Percentiles rank a stretch among this genome's conserved stretches.
These are phyloP conservation scores for Sphenostylis stenocarpa DNA, from an alignment of 306 rosid genomes.

Conservation along the genomic window DNA sequence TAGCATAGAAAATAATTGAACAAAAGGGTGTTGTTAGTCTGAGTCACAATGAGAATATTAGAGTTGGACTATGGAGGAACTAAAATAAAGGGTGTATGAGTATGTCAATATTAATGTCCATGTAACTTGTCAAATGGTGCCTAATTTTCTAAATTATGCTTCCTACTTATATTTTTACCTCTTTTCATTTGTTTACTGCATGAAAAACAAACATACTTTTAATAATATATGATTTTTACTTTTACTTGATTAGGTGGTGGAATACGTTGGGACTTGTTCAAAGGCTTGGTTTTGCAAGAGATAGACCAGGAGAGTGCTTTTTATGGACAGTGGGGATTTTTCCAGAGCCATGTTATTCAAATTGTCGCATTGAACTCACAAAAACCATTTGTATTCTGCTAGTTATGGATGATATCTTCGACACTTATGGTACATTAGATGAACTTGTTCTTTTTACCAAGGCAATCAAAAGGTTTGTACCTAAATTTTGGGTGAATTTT, in stretches of 20 bases:
- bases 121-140: background rate
- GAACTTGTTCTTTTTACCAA: slow-evolving; percentile 50
- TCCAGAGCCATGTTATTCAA: slow-evolving; percentile 42
- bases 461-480: slow-evolving; percentile 45
- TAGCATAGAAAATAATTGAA: background rate
- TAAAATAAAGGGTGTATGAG: background rate
- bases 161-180: background rate
- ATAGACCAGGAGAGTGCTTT: slow-evolving; percentile 53
- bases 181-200: background rate
- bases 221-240: background rate
- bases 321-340: slow-evolving; percentile 49
- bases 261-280: slow-evolving; percentile 41
- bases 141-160: background rate
- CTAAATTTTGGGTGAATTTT: background rate
- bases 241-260: slow-evolving; percentile 50
- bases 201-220: background rate
- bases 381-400: slow-evolving; percentile 43
- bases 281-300: slow-evolving; percentile 48
- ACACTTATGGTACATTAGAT: slow-evolving; percentile 46
- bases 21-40: background rate
- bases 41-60: background rate
- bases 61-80: background rate
- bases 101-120: background rate
- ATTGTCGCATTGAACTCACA: slow-evolving; percentile 41
- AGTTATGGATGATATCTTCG: slow-evolving; percentile 47